phyloP scores from a whole-genome alignment of 2,329 filamentous ascomycete species.

The Sporothrix euskadiensis region DNA sequence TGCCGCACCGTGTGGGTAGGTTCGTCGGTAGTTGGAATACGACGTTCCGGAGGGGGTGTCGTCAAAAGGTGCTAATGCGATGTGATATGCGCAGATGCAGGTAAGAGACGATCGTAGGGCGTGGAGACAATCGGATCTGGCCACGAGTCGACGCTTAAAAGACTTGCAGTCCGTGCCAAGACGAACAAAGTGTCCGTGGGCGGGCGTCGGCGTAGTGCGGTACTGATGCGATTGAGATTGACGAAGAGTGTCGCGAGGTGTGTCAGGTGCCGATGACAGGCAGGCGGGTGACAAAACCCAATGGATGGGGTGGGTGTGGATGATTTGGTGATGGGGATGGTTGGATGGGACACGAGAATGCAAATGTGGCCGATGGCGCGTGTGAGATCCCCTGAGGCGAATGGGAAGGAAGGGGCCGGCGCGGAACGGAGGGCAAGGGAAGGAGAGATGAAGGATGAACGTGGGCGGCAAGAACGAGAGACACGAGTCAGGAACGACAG shows the following conservation, averaged over 20 bases:
- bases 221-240: not conserved
- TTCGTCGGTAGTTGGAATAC: not conserved
- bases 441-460: not conserved
- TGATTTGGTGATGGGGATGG: conserved; percentile 11
- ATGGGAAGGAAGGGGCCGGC: not conserved
- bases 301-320: conserved; percentile 2
- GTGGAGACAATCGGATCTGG: not conserved
- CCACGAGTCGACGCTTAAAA: not conserved
- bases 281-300: not conserved
- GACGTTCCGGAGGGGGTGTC: not conserved
- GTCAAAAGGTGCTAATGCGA: conserved; percentile 13
- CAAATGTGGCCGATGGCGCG: not conserved
- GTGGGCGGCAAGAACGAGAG: conserved; percentile 3
- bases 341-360: not conserved
- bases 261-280: conserved; percentile 10
- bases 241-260: not conserved
- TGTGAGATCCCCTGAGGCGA: not conserved
- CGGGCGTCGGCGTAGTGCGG: not conserved
- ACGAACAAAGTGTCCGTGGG: not conserved
- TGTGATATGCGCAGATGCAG: conserved; percentile 10
- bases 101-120: not conserved
- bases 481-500: not conserved
- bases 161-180: not conserved
- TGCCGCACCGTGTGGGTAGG: not conserved
- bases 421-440: not conserved